Percentiles rank a stretch among this genome's conserved stretches.
These are phyloP conservation scores for Nyssa sinensis DNA, from an alignment of 148 eudicot species.

Conservation along the genomic window DNA sequence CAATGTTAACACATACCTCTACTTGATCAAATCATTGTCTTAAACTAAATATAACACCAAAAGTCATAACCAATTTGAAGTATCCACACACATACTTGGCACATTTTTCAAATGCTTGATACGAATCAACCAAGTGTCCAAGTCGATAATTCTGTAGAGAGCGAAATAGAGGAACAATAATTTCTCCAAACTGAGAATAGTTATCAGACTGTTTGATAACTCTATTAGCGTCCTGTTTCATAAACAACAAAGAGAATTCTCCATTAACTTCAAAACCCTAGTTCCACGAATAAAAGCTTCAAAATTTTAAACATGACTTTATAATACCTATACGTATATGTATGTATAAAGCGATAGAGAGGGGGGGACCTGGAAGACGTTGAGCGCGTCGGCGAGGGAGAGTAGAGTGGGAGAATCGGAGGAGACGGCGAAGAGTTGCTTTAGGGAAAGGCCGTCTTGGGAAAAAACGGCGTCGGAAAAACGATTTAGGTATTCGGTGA, in stretches of 20 bases:
- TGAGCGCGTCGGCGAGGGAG: slow-evolving; percentile 82
- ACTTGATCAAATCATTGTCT: slow-evolving; percentile 1
- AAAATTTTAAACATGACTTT: too few species aligned
- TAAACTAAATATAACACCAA: too few species aligned
- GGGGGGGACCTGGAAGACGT: slow-evolving; percentile 63
- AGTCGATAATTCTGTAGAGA: slow-evolving; percentile 74
- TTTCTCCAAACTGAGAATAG: slow-evolving; percentile 52
- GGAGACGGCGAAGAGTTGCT: slow-evolving; percentile 71
- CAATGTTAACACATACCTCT: slow-evolving; percentile 21
- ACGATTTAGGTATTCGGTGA: slow-evolving; percentile 60
- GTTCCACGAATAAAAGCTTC: neutral
- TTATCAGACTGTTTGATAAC: slow-evolving; percentile 58
- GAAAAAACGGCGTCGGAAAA: slow-evolving; percentile 69
- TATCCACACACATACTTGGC: slow-evolving; percentile 52
- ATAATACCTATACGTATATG: neutral
- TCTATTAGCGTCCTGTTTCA: slow-evolving; percentile 65
- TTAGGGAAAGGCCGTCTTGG: slow-evolving; percentile 68
- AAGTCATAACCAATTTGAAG: neutral
- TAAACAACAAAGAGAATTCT: slow-evolving; percentile 1
- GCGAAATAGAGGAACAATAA: slow-evolving; percentile 63
- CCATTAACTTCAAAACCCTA: slow-evolving; percentile 16
- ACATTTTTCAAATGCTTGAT: slow-evolving; percentile 78
- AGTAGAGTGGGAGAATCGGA: slow-evolving; percentile 52
- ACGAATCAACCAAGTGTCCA: slow-evolving; percentile 68
- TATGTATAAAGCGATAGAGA: neutral